Base-by-base conservation (phyloP, 768 basidiomycete species). In the Serpula lacrymans region DNA sequence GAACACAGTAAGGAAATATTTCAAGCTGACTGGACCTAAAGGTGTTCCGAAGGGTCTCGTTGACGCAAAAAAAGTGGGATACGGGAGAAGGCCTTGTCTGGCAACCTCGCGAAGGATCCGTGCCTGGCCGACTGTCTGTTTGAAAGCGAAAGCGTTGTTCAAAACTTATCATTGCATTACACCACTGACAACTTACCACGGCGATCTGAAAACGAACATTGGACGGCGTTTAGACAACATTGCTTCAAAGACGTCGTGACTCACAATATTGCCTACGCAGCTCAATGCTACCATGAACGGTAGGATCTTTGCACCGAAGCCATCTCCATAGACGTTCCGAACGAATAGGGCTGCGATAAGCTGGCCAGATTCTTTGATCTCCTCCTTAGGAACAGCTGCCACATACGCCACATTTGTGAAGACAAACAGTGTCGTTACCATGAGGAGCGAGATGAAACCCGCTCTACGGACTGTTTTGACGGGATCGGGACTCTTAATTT, bases 1-100 rank as follows among this genome's bases (percentile, higher is more conserved):
- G 24, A 72, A 27, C 22, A 63, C 50, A 1, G 70, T 69, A 6
- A 75, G 42, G 17, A 50, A 40, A 40, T 61, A 70, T 42, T 70
- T 68, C 32, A 74, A 56, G 18, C 57, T 40, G 2, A 70, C 62
- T 5, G 74, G 70, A 1, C 61, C 71, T 5, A 68, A 48, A 2
- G 77, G 75, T 1, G 75, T 74, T 22, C 69, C 71, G 38, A 77
- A 74, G 3, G 75, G 74, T 34, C 62, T 58, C 7, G 67, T 74
- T 3, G 70, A 70, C 2, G 71, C 64, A 51, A 72, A 76, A 53
- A 77, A 69, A 5, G 50, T 55, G 2, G 73, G 65, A 35, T 62
- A 75, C 0, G 76, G 76, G 13, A 78, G 57, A 4, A 78, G 57
- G 9, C 75, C 75, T 58, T 77, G 74, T 34, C 76, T 63, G 11